Base-by-base conservation (phyloP, 179 eudicot genomes). In the Gypsophila paniculata region DNA sequence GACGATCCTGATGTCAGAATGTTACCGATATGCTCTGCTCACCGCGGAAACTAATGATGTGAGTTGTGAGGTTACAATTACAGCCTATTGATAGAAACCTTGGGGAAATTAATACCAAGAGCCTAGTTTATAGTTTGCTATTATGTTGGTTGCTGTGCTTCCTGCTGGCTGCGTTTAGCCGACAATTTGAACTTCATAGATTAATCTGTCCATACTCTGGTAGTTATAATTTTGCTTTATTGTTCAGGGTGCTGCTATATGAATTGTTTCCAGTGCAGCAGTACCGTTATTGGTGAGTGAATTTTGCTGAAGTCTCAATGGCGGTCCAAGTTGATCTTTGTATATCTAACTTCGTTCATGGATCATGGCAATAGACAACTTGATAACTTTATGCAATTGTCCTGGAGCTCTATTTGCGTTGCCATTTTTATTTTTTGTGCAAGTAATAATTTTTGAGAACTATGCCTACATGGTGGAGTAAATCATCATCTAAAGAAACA, bases 401-500 rank as follows among this genome's bases (percentile, higher is more conserved):
- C 69, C 55, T 26, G 65, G 53, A 67, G 46, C 23, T 74, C 25
- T 70, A 64, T 9, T 29, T 32, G 68, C 61, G 34, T 49, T 15
- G 36, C 62, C 70, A 53, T 60, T 38, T 54, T 61, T 66, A 42
- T 23, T 54, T 58, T 44, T 36, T 36, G 58, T 44, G 23, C 18
- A 54, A 51, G 74, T 57, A 52, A 54, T 58, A 61, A 18, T 53
- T 19, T 68, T 32, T 58, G 61, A 32, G 46, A 84, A 84, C 74
- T 77, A 91, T 93, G 98, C 93, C 89, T 78, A 76, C 90, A 77
- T 93, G 96, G 96, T 93, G 90, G 89, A 80, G 94, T 44, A 89
- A 82, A 81, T 85, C 95, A 69, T 86, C 93, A 71, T 86, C 98
- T 51, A 93, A 88, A 80, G 97, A 91, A 59, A 82, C 91, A 51